Conservation (phyloP, 1,284 basidiomycete genomes). For the Bjerkandera adusta region DNA sequence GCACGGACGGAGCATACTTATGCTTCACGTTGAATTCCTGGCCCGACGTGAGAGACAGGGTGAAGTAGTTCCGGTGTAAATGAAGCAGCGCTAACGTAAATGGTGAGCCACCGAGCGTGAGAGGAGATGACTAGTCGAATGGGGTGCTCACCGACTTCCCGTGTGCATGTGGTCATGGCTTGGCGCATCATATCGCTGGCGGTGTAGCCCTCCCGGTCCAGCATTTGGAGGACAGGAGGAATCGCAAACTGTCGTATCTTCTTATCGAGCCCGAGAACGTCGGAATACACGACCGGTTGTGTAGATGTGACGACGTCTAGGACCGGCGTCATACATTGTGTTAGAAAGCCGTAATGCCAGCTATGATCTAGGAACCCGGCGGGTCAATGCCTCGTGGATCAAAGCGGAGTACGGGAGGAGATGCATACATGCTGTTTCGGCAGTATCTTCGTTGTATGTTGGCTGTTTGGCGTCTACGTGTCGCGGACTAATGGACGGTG, state of each 20-base stretch:
- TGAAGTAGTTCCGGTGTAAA: slow-evolving; percentile 68
- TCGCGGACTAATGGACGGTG: slow-evolving; percentile 27
- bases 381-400: too few relatives aligned
- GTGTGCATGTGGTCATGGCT: slow-evolving; percentile 38
- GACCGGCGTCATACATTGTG: slow-evolving; percentile 27
- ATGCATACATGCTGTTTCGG: slow-evolving; percentile 18
- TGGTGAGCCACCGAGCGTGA: neutral
- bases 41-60: slow-evolving; percentile 64
- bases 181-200: slow-evolving; percentile 27
- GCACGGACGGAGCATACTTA: slow-evolving; percentile 58
- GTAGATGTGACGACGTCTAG: slow-evolving; percentile 23
- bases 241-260: slow-evolving; percentile 29
- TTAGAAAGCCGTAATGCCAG: slow-evolving; percentile 30
- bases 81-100: slow-evolving; percentile 69
- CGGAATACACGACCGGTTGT: slow-evolving; percentile 25
- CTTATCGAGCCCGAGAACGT: slow-evolving; percentile 27
- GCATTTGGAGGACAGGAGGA: slow-evolving; percentile 24
- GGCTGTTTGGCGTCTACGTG: slow-evolving; percentile 30
- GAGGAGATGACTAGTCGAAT: too few relatives aligned
- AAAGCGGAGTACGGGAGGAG: slow-evolving; percentile 15
- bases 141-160: slow-evolving; percentile 50
- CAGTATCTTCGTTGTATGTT: slow-evolving; percentile 15
- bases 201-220: slow-evolving; percentile 19
- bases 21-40: slow-evolving; percentile 56
- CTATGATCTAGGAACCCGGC: slow-evolving; percentile 23